Evolutionary conservation across 228 moss, liverwort and hornwort species (phyloP).

Genomic region (Sphagnum fallax): DNA sequence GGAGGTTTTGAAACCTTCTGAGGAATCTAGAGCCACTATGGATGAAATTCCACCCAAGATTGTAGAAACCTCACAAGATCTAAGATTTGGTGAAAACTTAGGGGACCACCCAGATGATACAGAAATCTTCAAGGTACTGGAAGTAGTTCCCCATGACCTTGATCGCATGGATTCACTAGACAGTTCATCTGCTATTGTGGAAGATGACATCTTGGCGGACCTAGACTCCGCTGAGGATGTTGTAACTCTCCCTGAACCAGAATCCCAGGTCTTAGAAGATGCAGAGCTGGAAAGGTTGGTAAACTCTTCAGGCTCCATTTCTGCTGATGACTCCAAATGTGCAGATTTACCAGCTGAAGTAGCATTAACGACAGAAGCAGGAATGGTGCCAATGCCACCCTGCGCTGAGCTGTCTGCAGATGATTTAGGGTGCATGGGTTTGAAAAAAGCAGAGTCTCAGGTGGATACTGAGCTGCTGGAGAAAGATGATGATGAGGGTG

Average conservation of each 20-base stretch:
- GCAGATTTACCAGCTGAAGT: constrained; percentile 3
- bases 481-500: constrained; percentile 71
- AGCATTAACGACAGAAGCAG: neutral
- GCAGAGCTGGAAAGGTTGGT: neutral
- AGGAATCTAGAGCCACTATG: neutral
- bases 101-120: too few species aligned
- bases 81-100: too few species aligned
- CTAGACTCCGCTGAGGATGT: constrained; percentile 7
- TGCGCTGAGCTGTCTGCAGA: constrained; percentile 21
- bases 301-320: constrained; percentile 20
- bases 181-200: neutral
- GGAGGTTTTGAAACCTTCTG: neutral
- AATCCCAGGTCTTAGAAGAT: constrained; percentile 14
- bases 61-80: too few species aligned
- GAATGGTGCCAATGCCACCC: constrained; percentile 1
- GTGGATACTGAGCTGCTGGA: constrained; percentile 72
- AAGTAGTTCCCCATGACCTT: neutral
- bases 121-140: too few species aligned
- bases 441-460: constrained; percentile 70
- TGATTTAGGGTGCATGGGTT: constrained; percentile 40
- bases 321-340: constrained; percentile 1
- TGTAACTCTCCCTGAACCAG: constrained; percentile 18
- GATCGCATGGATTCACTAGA: neutral
- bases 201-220: neutral
- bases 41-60: too few species aligned